phyloP scores from a whole-genome alignment of 441 rosid species.

The Pelargonium cotyledonis region DNA sequence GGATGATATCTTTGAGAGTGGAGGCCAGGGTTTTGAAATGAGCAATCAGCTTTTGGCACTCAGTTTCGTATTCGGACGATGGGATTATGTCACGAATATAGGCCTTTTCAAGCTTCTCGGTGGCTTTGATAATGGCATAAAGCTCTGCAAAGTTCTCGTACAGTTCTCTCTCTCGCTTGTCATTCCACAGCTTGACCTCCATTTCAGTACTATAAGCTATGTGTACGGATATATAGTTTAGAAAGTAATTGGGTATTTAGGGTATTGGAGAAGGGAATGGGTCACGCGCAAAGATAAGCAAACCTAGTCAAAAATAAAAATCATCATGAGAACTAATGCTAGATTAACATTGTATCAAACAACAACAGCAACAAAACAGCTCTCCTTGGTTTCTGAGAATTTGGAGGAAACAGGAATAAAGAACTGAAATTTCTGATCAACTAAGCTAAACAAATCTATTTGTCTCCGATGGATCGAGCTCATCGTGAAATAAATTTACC shows the following conservation, averaged over 20 bases:
- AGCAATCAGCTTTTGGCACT: constrained; percentile 86
- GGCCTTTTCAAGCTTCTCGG: constrained; percentile 91
- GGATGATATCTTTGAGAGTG: constrained; percentile 70
- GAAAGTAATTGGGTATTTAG: constrained; percentile 17
- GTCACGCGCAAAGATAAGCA: constrained; percentile 84
- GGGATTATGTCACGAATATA: constrained; percentile 70
- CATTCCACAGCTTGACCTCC: constrained; percentile 96
- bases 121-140: constrained; percentile 88
- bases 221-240: neutral
- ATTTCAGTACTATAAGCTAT: constrained; percentile 23
- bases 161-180: constrained; percentile 97
- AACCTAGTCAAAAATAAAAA: constrained; percentile 7
- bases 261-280: constrained; percentile 96
- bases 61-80: constrained; percentile 68
- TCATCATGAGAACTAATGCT: neutral
- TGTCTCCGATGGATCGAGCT: neutral
- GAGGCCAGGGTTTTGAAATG: constrained; percentile 84
- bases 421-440: neutral
- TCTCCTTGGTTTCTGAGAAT: neutral
- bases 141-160: constrained; percentile 91
- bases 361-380: neutral
- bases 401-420: neutral
- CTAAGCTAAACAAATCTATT: neutral
- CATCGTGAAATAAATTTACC: neutral
- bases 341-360: neutral